A percentile compares a stretch with the other conserved stretches of the same genome.
Conservation (phyloP, 1,284 basidiomycete genomes). For the Nidula niveotomentosa region DNA sequence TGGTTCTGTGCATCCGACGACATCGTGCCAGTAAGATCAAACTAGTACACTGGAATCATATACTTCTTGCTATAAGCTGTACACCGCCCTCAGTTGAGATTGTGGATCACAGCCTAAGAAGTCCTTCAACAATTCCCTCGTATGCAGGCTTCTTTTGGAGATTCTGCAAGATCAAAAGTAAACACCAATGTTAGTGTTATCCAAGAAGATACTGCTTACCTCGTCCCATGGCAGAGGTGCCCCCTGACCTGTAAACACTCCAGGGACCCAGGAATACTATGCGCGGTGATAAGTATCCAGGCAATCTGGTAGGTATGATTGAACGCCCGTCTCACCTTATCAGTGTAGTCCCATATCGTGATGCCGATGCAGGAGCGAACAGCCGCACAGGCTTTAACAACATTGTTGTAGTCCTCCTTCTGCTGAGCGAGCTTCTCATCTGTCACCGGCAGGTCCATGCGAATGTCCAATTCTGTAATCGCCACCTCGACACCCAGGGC, state of each 20-base stretch:
- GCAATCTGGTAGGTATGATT: neutral
- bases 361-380: conserved; percentile 50
- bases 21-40: too few relatives aligned
- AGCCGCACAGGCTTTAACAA: conserved; percentile 51
- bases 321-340: conserved; percentile 28
- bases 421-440: conserved; percentile 47
- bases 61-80: too few relatives aligned
- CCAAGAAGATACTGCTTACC: neutral
- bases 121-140: conserved; percentile 27
- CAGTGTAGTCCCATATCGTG: conserved; percentile 55
- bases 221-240: conserved; percentile 48
- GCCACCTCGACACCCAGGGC: conserved; percentile 58
- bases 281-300: conserved; percentile 1
- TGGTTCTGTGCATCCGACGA: too few relatives aligned
- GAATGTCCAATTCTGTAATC: conserved; percentile 60
- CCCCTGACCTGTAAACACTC: conserved; percentile 47
- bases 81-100: too few relatives aligned
- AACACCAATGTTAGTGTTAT: neutral
- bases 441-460: conserved; percentile 54
- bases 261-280: conserved; percentile 53
- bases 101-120: too few relatives aligned
- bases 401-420: conserved; percentile 51
- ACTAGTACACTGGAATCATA: too few relatives aligned
- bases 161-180: conserved; percentile 16
- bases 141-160: conserved; percentile 33